Evolutionary conservation across 2,329 filamentous ascomycete species (phyloP).

Genomic region (Sporothrix inflata): DNA sequence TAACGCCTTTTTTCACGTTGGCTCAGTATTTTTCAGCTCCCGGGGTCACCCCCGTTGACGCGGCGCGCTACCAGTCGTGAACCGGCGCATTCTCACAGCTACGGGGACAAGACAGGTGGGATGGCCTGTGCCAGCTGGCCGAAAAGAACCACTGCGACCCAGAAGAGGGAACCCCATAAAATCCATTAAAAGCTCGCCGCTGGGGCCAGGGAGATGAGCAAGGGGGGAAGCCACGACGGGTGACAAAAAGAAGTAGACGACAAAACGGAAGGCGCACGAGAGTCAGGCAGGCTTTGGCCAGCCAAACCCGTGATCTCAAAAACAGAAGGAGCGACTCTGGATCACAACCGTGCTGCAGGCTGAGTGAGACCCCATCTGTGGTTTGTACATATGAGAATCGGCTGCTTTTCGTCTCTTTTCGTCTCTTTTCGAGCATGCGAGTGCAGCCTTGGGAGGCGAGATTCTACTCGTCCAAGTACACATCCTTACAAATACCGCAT

Average conservation of each 20-base stretch:
- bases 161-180: background rate
- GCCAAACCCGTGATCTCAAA: background rate
- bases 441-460: background rate
- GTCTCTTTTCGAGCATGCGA: conserved; percentile 9
- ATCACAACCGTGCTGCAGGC: background rate
- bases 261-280: conserved; percentile 13
- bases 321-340: conserved; percentile 1
- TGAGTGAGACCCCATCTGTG: background rate
- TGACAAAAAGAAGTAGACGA: background rate
- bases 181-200: conserved; percentile 13
- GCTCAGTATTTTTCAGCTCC: conserved; percentile 25
- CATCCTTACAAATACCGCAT: background rate
- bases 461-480: background rate
- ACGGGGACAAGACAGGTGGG: background rate
- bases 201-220: conserved; percentile 16
- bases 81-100: conserved; percentile 7
- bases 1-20: background rate
- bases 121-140: background rate
- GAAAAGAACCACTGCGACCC: background rate
- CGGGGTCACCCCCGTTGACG: conserved; percentile 15
- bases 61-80: conserved; percentile 12
- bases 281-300: background rate
- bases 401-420: conserved; percentile 9
- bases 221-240: background rate
- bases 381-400: background rate